Conservation (phyloP, 73 alveolate species). For the Effrenium voratum region DNA sequence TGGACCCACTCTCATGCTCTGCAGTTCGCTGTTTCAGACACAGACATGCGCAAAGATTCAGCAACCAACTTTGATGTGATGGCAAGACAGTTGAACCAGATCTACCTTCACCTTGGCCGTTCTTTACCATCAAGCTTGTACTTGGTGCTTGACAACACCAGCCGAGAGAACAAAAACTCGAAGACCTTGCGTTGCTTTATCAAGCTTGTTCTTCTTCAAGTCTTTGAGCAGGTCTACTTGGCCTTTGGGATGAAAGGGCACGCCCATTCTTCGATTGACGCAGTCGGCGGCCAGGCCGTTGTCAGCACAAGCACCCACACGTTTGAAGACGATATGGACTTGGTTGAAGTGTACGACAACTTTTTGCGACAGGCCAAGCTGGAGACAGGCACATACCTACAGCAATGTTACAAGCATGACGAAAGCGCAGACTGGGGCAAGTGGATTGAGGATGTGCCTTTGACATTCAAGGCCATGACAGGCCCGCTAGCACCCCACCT, state of each 20-base stretch:
- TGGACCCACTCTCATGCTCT: neutral
- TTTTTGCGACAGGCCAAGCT: neutral
- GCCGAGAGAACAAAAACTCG: neutral
- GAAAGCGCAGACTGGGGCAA: neutral
- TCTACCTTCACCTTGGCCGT: neutral
- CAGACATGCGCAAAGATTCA: neutral
- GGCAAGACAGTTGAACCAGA: neutral
- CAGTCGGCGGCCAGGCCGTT: conserved; percentile 13
- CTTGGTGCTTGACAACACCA: neutral
- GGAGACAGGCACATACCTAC: neutral
- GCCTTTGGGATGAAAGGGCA: neutral
- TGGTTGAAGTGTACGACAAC: neutral
- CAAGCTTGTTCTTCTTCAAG: neutral
- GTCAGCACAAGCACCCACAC: too few species aligned
- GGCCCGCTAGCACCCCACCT: neutral
- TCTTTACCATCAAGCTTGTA: neutral
- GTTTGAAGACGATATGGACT: too few species aligned
- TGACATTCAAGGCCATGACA: neutral
- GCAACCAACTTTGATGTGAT: neutral
- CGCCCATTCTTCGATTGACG: conserved; percentile 30
- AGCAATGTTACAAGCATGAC: neutral
- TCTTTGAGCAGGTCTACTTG: neutral
- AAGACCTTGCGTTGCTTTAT: neutral
- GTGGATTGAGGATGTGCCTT: neutral
- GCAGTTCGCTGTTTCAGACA: neutral